These are phyloP conservation scores for Themeda triandra DNA, from an alignment of 176 grass and related monocot species.

Conservation along the genomic window DNA sequence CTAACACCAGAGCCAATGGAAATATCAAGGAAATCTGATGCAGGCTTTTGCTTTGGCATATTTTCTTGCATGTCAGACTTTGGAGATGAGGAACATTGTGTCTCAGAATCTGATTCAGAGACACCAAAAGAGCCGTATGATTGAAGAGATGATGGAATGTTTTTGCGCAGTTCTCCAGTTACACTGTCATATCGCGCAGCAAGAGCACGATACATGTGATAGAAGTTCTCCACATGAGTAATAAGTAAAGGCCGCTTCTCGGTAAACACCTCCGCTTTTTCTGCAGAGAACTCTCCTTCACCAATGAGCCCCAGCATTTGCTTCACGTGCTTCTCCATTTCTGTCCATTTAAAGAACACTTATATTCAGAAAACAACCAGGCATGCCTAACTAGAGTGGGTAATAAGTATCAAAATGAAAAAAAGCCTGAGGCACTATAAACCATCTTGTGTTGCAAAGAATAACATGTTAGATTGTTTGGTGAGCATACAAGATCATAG, in stretches of 20 bases:
- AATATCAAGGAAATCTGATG: conserved; percentile 44
- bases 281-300: conserved; percentile 67
- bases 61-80: conserved; percentile 36
- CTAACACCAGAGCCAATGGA: conserved; percentile 47
- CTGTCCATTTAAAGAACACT: conserved; percentile 42
- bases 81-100: conserved; percentile 37
- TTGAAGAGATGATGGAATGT: conserved; percentile 66
- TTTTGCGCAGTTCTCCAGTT: conserved; percentile 72
- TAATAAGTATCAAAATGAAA: conserved; percentile 5
- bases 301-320: conserved; percentile 65
- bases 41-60: conserved; percentile 16
- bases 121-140: conserved; percentile 44
- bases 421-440: neutral
- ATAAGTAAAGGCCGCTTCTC: conserved; percentile 57
- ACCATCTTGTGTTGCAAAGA: neutral
- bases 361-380: conserved; percentile 15
- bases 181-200: conserved; percentile 74
- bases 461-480: neutral
- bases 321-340: conserved; percentile 84
- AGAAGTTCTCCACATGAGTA: conserved; percentile 59
- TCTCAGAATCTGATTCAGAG: conserved; percentile 70
- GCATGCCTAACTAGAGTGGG: neutral
- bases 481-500: neutral
- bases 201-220: conserved; percentile 69
- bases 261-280: conserved; percentile 68